Evolutionary conservation across 352 stramenopile species (phyloP), one percentile per base, ranked within the genome.

Genomic region (Globisporangium echinulatum): DNA sequence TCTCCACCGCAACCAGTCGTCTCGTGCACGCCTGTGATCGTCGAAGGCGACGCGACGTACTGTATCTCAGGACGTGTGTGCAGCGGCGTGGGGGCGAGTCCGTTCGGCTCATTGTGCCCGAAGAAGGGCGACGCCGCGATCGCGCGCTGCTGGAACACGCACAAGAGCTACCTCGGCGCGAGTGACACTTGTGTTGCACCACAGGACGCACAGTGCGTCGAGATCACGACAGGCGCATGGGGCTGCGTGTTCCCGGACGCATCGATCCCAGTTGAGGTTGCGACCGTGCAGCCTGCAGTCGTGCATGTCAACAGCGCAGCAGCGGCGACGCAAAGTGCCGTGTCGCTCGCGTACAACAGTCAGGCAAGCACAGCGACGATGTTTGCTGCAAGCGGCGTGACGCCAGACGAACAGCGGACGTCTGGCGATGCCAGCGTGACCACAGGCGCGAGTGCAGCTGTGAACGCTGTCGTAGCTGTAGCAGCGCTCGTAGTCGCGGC

Each of bases 41-140:
- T 86, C 47, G 59, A 64, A 44, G 72, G 64, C 1, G 71, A 80
- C 50, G 68, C 72, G 11, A 80, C 72, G 3, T 86, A 79, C 52
- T 86, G 76, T 59, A 70, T 84, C 25, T 42, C 61, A 11, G 77
- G 72, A 14, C 57, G 60, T 1, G 63, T 83, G 15, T 87, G 77
- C 52, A 70, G 62, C 44, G 66, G 46, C 7, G 38, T 37, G 9
- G 63, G 39, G 11, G 36, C 54, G 25, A 49, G 14, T 1, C 56
- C 67, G 19, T 25, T 47, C 5, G 67, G 65, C 17, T 59, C 59
- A 25, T 49, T 19, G 6, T 89, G 79, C 44, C 79, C 79, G 8
- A 47, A 47, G 11, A 59, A 71, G 15, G 74, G 69, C 44, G 69
- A 72, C 42, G 39, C 52, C 4, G 74, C 75, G 14, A 64, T 85